Evolutionary conservation across 345 rosid species (phyloP).

Genomic region (Eucalyptus sp.): DNA sequence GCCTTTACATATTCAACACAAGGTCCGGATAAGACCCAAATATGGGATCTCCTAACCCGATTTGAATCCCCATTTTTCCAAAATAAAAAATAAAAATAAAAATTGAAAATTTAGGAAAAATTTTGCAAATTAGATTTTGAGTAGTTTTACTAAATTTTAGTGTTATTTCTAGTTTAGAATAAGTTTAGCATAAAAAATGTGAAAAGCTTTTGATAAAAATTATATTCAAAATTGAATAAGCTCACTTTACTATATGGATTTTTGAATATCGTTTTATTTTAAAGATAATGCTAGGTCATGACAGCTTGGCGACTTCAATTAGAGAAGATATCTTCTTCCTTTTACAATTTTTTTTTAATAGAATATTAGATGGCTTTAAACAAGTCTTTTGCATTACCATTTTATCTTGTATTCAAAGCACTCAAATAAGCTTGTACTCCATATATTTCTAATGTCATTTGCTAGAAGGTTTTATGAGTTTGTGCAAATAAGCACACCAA

Average conservation of each 20-base stretch:
- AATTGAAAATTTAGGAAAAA: too few species aligned
- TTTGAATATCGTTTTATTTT: fast-evolving
- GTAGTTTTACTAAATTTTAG: background rate
- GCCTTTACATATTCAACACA: background rate
- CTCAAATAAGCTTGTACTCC: background rate
- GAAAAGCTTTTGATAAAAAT: background rate
- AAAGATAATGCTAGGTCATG: background rate
- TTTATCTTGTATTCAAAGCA: background rate
- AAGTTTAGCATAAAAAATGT: background rate
- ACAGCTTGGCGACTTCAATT: fast-evolving
- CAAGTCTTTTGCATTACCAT: background rate
- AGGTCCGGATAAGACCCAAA: background rate
- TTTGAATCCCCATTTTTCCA: fast-evolving
- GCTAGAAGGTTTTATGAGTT: fast-evolving
- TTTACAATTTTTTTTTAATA: too few species aligned
- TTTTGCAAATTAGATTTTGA: too few species aligned
- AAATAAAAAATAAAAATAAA: too few species aligned
- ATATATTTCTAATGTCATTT: background rate
- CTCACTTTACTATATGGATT: background rate
- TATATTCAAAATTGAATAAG: background rate
- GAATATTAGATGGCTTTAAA: background rate
- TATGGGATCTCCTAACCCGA: background rate
- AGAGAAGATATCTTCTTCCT: background rate
- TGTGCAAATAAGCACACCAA: background rate
- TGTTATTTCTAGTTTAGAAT: background rate